Percentiles rank a stretch among this genome's conserved stretches.
These are phyloP conservation scores for Pterothamnion heteromorphum DNA, from an alignment of 31 red algal genomes.

Conservation along the genomic window DNA sequence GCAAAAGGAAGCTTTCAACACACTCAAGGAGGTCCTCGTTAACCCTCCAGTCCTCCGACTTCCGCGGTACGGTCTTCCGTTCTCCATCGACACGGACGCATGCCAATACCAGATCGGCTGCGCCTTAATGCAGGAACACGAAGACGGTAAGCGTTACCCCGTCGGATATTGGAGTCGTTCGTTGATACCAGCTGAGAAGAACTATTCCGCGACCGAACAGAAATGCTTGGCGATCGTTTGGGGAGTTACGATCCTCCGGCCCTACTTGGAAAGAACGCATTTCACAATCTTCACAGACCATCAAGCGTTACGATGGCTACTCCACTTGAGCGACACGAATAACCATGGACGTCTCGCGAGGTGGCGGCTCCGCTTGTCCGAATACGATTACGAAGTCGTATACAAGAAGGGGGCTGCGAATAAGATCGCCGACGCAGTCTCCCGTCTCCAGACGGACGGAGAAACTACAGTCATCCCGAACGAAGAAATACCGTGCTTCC, in stretches of 20 bases:
- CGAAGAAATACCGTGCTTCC: conserved; percentile 46
- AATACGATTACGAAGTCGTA: conserved; percentile 43
- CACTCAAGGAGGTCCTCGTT: conserved; percentile 29
- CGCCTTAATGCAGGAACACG: conserved; percentile 8
- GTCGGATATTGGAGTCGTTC: conserved; percentile 15
- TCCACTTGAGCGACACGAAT: background rate
- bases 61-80: background rate
- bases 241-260: background rate
- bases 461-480: background rate
- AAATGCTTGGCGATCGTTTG: background rate
- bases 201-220: conserved; percentile 37
- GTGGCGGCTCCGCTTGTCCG: conserved; percentile 43
- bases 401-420: conserved; percentile 49
- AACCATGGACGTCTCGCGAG: background rate
- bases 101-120: conserved; percentile 8
- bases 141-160: background rate
- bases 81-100: conserved; percentile 48
- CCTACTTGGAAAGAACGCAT: background rate
- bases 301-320: background rate
- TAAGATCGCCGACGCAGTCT: conserved; percentile 30
- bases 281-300: background rate
- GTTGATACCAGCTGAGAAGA: background rate
- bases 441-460: background rate
- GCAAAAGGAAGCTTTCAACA: conserved; percentile 35
- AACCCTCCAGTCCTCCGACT: conserved; percentile 24